phyloP scores from a whole-genome alignment of 1,284 basidiomycete species.

The Cryptococcus maquisensis region DNA sequence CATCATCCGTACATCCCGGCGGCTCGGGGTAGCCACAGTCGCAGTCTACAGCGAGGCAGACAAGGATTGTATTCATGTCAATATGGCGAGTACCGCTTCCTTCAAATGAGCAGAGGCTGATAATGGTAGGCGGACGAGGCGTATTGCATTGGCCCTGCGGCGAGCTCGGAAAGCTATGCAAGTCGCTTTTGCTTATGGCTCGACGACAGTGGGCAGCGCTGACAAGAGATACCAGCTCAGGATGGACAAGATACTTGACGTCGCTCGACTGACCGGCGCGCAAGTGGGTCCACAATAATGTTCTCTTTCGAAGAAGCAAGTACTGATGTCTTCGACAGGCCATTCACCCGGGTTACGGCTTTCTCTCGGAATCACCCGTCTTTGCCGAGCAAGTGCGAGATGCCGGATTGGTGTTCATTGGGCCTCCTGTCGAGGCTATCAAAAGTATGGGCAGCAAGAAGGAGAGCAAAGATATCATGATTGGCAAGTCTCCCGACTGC shows the following conservation, averaged over 20 bases:
- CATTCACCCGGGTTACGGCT: constrained; percentile 70
- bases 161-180: constrained; percentile 82
- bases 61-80: constrained; percentile 71
- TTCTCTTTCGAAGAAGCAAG: neutral
- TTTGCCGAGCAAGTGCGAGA: constrained; percentile 56
- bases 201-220: neutral
- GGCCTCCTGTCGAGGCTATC: constrained; percentile 60
- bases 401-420: constrained; percentile 60
- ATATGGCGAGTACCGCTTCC: constrained; percentile 31
- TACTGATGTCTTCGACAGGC: constrained; percentile 20
- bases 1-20: constrained; percentile 82
- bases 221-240: constrained; percentile 57
- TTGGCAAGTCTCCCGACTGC: constrained; percentile 51
- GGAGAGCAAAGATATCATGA: constrained; percentile 75
- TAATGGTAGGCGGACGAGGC: constrained; percentile 82
- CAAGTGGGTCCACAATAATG: constrained; percentile 65
- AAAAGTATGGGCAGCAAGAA: constrained; percentile 62
- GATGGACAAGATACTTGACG: constrained; percentile 81
- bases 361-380: constrained; percentile 68
- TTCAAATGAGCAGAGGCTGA: neutral
- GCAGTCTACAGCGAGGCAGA: constrained; percentile 90
- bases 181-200: constrained; percentile 38
- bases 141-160: constrained; percentile 85
- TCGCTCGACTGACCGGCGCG: constrained; percentile 73
- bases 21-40: constrained; percentile 82